These are phyloP conservation scores for Neospermospora avenae DNA, from an alignment of 2,329 filamentous ascomycete species.

Conservation along the genomic window DNA sequence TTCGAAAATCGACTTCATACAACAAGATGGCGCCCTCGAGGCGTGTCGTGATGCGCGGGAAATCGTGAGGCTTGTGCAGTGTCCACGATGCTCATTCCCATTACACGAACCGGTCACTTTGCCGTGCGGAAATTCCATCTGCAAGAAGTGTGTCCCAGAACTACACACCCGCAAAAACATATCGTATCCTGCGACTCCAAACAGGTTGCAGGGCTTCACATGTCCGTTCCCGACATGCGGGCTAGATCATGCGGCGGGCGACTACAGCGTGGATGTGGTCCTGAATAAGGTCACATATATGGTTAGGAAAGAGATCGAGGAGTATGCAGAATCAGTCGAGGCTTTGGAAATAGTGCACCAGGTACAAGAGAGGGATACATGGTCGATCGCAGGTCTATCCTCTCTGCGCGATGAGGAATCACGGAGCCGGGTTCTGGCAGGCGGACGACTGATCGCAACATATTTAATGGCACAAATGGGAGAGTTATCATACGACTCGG, in stretches of 20 bases:
- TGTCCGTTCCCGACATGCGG: slow-evolving; percentile 68
- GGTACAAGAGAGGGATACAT: slow-evolving; percentile 40
- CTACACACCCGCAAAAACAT: slow-evolving; percentile 64
- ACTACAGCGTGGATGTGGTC: slow-evolving; percentile 75
- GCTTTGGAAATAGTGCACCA: slow-evolving; percentile 40
- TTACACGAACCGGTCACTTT: slow-evolving; percentile 68
- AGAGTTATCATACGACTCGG: slow-evolving; percentile 52
- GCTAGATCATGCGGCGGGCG: slow-evolving; percentile 70
- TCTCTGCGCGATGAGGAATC: slow-evolving; percentile 38
- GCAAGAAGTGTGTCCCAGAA: slow-evolving; percentile 69
- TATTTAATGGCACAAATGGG: slow-evolving; percentile 64
- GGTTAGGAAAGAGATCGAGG: slow-evolving; percentile 51
- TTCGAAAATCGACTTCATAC: background rate
- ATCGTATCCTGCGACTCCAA: slow-evolving; percentile 69
- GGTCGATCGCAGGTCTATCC: slow-evolving; percentile 41
- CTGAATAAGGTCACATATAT: slow-evolving; percentile 67
- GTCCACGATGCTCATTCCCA: slow-evolving; percentile 67
- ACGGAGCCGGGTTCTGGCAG: slow-evolving; percentile 42
- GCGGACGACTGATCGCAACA: slow-evolving; percentile 61
- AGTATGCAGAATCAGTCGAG: slow-evolving; percentile 37
- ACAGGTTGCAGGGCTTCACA: slow-evolving; percentile 65
- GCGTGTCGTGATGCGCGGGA: slow-evolving; percentile 55
- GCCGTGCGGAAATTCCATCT: slow-evolving; percentile 78
- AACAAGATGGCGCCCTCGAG: slow-evolving; percentile 37
- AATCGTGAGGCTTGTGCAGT: slow-evolving; percentile 74